A percentile compares a stretch with the other conserved stretches of the same genome.
Conservation (phyloP, 2,329 filamentous ascomycete genomes). For the Phoma sp. region DNA sequence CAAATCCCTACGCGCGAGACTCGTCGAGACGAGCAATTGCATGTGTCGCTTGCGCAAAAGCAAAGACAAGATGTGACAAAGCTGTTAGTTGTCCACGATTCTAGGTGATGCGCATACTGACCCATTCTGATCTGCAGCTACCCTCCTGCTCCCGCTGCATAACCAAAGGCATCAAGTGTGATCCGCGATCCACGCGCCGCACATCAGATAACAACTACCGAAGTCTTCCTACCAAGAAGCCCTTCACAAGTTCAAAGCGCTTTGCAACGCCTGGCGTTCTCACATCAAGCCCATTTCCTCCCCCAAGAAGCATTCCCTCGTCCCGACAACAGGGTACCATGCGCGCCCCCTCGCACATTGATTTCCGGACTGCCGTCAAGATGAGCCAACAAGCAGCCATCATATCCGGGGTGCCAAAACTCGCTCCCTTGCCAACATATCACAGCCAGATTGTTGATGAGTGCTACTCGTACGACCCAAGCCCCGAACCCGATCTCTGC, state of each 20-base stretch:
- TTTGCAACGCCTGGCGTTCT: conserved; percentile 32
- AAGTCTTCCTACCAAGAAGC: conserved; percentile 32
- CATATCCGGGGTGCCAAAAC: conserved; percentile 33
- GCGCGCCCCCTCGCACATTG: conserved; percentile 37
- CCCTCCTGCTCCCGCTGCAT: conserved; percentile 47
- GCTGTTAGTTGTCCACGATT: conserved; percentile 26
- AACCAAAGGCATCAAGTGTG: conserved; percentile 44
- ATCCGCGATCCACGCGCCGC: conserved; percentile 46
- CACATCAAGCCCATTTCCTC: conserved; percentile 22
- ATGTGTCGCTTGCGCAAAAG: conserved; percentile 48
- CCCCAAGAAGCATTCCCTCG: conserved; percentile 32
- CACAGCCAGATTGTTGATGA: conserved; percentile 31
- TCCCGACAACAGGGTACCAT: conserved; percentile 27
- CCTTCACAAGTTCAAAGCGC: conserved; percentile 34
- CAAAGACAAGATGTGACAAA: conserved; percentile 49
- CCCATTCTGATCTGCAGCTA: conserved; percentile 22
- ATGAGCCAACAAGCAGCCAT: conserved; percentile 30
- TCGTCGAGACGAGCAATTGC: conserved; percentile 46
- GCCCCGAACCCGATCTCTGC: conserved; percentile 29
- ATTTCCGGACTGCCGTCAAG: conserved; percentile 37
- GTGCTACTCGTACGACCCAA: conserved; percentile 33
- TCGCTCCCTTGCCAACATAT: conserved; percentile 38
- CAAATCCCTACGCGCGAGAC: conserved; percentile 41
- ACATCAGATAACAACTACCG: conserved; percentile 45
- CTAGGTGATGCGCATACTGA: not conserved